Evolutionary conservation across 495 filamentous ascomycete genomes (phyloP), one percentile per base, ranked within the genome.

Genomic region (Sabuloglossum arenarium): DNA sequence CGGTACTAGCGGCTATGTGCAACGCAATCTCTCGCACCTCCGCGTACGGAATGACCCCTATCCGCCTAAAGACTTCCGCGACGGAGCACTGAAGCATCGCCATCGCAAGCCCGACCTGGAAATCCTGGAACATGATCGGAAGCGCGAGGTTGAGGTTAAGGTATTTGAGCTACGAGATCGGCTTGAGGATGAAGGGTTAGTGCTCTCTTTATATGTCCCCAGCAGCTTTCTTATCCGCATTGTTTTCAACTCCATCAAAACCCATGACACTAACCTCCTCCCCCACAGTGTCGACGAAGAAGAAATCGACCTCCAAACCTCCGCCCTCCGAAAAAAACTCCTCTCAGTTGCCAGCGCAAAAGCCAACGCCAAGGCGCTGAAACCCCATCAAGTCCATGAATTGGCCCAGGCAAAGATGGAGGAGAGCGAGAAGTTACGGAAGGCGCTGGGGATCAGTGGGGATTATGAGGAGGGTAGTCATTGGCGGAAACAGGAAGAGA

Each of bases 1-100:
- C 62, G 91, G 91, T 56, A 99, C 93, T 58, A 94, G 87, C 3
- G 93, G 93, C 65, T 97, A 96, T 71, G 88, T 99, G 54, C 90
- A 96, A 65, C 85, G 86, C 64, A 99, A 97, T 71, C 76, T 81
- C 57, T 90, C 93, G 8, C 81, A 91, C 71, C 78, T 93, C 54
- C 80, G 76, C 61, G 87, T 84, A 11, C 88, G 89, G 70, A 73
- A 72, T 61, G 64, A 70, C 63, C 78, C 78, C 0, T 81, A 81
- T 63, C 75, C 75, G n/a, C 67, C 70, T 29, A 82, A 81, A 65
- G 76, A 81, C 66, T 68, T 73, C 61, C 78, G 82, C 61, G 47
- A 59, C 46, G 61, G 65, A 29, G 65, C 64, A 55, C 62, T 78
- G 34, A 77, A 78, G 59, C 80, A 89, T 65, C 67, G 71, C 31